Percentiles rank a stretch among this genome's conserved stretches.
Conservation (phyloP, 1,139 yeast species). For the Pichia cactophila region DNA sequence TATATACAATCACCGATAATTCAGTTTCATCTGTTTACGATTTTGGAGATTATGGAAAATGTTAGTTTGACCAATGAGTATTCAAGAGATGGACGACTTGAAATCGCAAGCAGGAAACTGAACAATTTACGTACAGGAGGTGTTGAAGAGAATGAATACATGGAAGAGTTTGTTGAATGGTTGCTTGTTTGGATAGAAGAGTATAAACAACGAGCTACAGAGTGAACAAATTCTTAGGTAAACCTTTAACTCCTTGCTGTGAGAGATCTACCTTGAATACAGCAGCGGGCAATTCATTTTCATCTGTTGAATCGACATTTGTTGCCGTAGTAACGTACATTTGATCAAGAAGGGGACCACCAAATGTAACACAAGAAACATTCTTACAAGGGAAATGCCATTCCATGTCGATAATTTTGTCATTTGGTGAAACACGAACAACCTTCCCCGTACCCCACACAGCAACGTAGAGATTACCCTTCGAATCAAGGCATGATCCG, state of each 20-base stretch:
- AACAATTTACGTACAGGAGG: conserved; percentile 58
- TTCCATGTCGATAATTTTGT: conserved; percentile 41
- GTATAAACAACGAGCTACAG: conserved; percentile 4
- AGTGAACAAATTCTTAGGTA: conserved; percentile 27
- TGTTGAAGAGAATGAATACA: conserved; percentile 50
- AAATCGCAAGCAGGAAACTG: conserved; percentile 53
- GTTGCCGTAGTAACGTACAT: conserved; percentile 49
- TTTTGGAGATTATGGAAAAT: conserved; percentile 41
- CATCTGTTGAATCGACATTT: conserved; percentile 27
- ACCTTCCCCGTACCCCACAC: conserved; percentile 58
- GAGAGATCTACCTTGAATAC: conserved; percentile 34
- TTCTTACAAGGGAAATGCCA: conserved; percentile 54
- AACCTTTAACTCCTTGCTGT: conserved; percentile 26
- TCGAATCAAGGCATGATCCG: conserved; percentile 59
- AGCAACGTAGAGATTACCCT: conserved; percentile 62
- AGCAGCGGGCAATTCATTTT: conserved; percentile 49
- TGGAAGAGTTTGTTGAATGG: conserved; percentile 50
- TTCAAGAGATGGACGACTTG: conserved; percentile 42
- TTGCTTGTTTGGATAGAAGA: conserved; percentile 10
- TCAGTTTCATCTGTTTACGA: conserved; percentile 43
- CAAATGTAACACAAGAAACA: conserved; percentile 65
- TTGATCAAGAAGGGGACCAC: conserved; percentile 52
- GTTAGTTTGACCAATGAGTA: conserved; percentile 38
- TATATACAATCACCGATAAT: conserved; percentile 43
- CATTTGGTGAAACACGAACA: conserved; percentile 43